Evolutionary conservation across 176 grass and related monocot species (phyloP).

Genomic region (Ananas comosus): DNA sequence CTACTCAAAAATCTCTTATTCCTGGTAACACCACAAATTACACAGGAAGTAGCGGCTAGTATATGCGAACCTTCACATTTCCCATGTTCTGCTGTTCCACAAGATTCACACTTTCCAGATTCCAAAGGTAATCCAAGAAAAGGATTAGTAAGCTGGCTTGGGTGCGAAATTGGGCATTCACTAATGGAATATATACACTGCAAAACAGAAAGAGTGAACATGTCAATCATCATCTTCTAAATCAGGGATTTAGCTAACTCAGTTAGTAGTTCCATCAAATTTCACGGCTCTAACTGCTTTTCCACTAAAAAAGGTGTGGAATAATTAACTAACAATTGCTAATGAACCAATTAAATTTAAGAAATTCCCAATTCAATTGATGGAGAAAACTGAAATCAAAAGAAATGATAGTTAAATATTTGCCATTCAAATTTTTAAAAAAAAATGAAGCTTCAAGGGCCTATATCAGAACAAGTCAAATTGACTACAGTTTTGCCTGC

Average conservation of each 20-base stretch:
- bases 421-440: too few species aligned
- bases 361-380: too few species aligned
- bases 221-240: conserved; percentile 8
- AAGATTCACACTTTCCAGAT: conserved; percentile 78
- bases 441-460: too few species aligned
- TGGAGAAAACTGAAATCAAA: too few species aligned
- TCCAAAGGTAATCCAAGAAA: conserved; percentile 86
- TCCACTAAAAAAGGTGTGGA: too few species aligned
- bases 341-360: too few species aligned
- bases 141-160: conserved; percentile 75
- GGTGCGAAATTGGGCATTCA: conserved; percentile 66
- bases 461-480: too few species aligned
- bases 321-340: too few species aligned
- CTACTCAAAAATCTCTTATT: neutral
- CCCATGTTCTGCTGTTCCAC: conserved; percentile 64
- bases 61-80: conserved; percentile 77
- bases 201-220: conserved; percentile 14
- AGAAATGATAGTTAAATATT: too few species aligned
- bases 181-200: conserved; percentile 59
- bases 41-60: conserved; percentile 7
- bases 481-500: too few species aligned
- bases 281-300: too few species aligned
- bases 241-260: neutral
- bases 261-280: too few species aligned
- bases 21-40: neutral